phyloP scores from a whole-genome alignment of 768 basidiomycete genomes.

The Termitomyces sp. region DNA sequence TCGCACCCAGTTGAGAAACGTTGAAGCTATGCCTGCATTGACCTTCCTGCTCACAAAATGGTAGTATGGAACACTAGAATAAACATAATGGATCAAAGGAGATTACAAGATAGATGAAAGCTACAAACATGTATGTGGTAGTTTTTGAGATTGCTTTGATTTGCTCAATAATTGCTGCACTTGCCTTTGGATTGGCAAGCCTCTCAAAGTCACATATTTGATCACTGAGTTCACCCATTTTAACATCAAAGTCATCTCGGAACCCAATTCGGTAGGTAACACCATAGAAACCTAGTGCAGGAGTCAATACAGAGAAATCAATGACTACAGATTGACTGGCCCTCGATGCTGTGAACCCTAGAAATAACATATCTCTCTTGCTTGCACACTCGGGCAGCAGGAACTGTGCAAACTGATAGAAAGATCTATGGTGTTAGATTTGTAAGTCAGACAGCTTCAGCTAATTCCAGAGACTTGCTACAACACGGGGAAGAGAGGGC shows the following conservation, averaged over 20 bases:
- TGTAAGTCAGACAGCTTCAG: neutral
- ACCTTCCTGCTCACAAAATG: slow-evolving; percentile 43
- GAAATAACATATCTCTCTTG: slow-evolving; percentile 52
- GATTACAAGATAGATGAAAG: neutral
- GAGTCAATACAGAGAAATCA: neutral
- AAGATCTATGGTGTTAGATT: slow-evolving; percentile 41
- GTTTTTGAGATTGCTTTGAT: slow-evolving; percentile 35
- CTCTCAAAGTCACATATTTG: slow-evolving; percentile 47
- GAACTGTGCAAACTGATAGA: slow-evolving; percentile 50
- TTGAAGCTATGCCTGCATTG: slow-evolving; percentile 25
- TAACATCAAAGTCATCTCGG: slow-evolving; percentile 52
- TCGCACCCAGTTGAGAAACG: slow-evolving; percentile 38
- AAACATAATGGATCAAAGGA: neutral
- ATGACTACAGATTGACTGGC: slow-evolving; percentile 18
- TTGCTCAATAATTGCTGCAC: slow-evolving; percentile 28
- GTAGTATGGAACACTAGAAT: slow-evolving; percentile 51
- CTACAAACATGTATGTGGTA: slow-evolving; percentile 54
- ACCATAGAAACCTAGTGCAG: slow-evolving; percentile 48
- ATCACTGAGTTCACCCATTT: slow-evolving; percentile 43
- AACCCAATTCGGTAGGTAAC: slow-evolving; percentile 58
- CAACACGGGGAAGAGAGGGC: slow-evolving; percentile 64
- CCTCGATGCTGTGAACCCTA: slow-evolving; percentile 53
- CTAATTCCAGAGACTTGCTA: slow-evolving; percentile 34
- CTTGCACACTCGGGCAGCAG: slow-evolving; percentile 40
- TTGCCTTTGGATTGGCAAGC: slow-evolving; percentile 28